Conservation (phyloP, 2,329 filamentous ascomycete species). For the Gliomastix tumulicola region DNA sequence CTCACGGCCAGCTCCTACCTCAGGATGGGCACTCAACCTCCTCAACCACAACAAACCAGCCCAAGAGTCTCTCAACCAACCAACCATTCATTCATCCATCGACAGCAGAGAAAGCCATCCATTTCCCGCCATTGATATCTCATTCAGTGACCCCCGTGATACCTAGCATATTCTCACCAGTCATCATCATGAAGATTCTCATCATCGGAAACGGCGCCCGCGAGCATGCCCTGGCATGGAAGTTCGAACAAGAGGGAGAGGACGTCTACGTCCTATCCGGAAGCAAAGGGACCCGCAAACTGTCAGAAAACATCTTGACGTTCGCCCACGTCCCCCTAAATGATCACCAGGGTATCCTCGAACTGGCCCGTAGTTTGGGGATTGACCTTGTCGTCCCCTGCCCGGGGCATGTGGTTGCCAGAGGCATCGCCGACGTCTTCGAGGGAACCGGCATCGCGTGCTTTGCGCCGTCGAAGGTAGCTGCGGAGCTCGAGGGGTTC, state of each 20-base stretch:
- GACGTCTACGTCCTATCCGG: slow-evolving; percentile 67
- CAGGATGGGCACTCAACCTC: no score
- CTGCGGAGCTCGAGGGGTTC: slow-evolving; percentile 69
- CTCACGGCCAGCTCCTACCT: no score
- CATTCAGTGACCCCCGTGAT: no score
- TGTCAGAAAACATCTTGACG: slow-evolving; percentile 55
- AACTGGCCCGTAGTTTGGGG: slow-evolving; percentile 51
- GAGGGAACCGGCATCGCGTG: slow-evolving; percentile 45
- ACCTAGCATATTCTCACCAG: no score
- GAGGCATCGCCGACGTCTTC: slow-evolving; percentile 67
- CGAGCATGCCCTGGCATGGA: slow-evolving; percentile 73
- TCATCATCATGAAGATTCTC: no score
- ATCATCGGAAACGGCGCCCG: slow-evolving; percentile 68
- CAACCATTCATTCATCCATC: no score
- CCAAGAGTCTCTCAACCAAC: no score
- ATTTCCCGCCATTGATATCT: no score
- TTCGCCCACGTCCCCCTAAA: slow-evolving; percentile 57
- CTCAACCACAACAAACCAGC: no score
- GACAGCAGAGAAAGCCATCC: no score
- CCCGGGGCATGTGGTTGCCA: slow-evolving; percentile 67
- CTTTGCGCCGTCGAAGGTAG: slow-evolving; percentile 63
- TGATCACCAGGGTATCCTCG: slow-evolving; percentile 56
- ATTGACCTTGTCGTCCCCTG: slow-evolving; percentile 67
- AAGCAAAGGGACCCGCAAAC: slow-evolving; percentile 52
- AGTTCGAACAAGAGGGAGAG: slow-evolving; percentile 75